phyloP scores from a whole-genome alignment of 768 basidiomycete genomes.

The Leccinum rimulosum region DNA sequence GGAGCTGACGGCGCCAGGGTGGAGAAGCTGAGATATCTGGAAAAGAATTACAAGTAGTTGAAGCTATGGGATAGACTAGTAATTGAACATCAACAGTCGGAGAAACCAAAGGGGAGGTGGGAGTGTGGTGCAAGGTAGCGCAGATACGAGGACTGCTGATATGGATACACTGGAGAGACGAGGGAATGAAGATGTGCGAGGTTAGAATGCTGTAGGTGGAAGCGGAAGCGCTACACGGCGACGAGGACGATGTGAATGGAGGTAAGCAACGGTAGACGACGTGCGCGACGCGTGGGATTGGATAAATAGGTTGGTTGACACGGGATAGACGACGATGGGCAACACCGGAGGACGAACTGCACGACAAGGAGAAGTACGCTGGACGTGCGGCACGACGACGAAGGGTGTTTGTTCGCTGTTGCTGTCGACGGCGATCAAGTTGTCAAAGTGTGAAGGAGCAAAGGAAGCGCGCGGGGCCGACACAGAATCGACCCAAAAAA shows the following conservation, averaged over 20 bases:
- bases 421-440: constrained; percentile 49
- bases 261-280: constrained; percentile 32
- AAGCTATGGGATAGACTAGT: constrained; percentile 30
- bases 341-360: constrained; percentile 20
- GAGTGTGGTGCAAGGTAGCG: constrained; percentile 34
- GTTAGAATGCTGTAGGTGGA: constrained; percentile 30
- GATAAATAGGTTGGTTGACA: constrained; percentile 34
- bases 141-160: constrained; percentile 36
- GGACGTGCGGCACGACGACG: constrained; percentile 39
- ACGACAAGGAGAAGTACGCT: constrained; percentile 20
- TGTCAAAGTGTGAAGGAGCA: constrained; percentile 41
- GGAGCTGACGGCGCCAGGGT: constrained; percentile 51
- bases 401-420: constrained; percentile 41
- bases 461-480: constrained; percentile 47
- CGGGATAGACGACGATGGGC: constrained; percentile 21
- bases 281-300: constrained; percentile 48
- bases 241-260: constrained; percentile 20
- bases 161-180: constrained; percentile 42
- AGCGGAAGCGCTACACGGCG: constrained; percentile 29
- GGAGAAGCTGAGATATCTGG: constrained; percentile 29
- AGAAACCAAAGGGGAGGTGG: constrained; percentile 27
- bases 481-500: constrained; percentile 38
- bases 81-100: constrained; percentile 45
- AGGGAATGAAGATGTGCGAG: constrained; percentile 22
- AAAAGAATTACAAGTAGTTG: constrained; percentile 31